These are phyloP conservation scores for Eragrostis tef DNA, from an alignment of 202 grass and related monocot genomes.

Conservation along the genomic window DNA sequence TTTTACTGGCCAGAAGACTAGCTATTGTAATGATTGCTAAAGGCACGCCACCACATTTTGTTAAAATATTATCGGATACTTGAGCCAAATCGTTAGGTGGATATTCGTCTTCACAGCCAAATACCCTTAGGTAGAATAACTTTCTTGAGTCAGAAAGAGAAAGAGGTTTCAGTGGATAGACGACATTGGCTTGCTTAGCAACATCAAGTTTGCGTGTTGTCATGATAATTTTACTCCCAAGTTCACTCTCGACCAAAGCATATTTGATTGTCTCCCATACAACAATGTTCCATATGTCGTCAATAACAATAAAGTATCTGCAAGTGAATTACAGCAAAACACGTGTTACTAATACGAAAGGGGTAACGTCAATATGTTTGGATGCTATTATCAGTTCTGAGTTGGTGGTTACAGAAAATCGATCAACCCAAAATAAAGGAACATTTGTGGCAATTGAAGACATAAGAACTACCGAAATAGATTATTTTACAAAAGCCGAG, in stretches of 20 bases:
- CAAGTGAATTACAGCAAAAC: too few species aligned
- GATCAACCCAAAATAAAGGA: too few species aligned
- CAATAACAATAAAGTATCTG: neutral
- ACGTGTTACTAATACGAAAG: too few species aligned
- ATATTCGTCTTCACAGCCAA: neutral
- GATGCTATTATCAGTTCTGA: too few species aligned
- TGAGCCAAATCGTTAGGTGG: neutral
- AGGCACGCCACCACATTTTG: neutral
- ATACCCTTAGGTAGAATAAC: constrained; percentile 10
- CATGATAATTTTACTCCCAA: neutral
- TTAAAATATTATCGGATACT: neutral
- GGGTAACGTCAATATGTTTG: too few species aligned
- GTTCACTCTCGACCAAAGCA: constrained; percentile 15
- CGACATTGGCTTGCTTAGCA: neutral
- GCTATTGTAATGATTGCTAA: neutral
- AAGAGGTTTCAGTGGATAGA: constrained; percentile 28
- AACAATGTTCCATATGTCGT: constrained; percentile 16
- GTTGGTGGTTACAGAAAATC: too few species aligned
- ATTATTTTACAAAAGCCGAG: too few species aligned
- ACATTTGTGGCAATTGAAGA: too few species aligned
- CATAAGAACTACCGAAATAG: too few species aligned
- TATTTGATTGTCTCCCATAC: neutral
- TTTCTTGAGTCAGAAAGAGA: neutral
- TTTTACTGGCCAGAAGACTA: neutral
- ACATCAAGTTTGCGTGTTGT: constrained; percentile 33